Evolutionary conservation across 345 rosid species (phyloP), one percentile per base, ranked within the genome.

Genomic region (Eucalyptus regnans): DNA sequence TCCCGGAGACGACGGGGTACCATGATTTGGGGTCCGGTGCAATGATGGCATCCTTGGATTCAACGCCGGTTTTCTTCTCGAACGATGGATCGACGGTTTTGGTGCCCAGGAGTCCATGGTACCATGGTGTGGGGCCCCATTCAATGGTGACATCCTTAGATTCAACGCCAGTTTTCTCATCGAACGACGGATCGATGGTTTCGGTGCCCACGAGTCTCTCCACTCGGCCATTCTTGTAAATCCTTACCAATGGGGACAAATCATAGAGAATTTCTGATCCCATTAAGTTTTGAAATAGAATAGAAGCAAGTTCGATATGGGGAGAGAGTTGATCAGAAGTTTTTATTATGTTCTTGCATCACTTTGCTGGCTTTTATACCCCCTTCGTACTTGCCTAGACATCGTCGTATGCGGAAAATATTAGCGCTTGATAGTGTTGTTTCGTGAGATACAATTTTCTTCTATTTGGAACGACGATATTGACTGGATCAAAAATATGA

Each of bases 171-270:
- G 80, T 76, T 13, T 64, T 9, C n/a, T 92, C 50, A 71, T 90
- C 89, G 41, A 86, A 27, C 22, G 89, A 86, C 14, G 93, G 31
- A 9, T 22, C 27, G 62, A 56, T 29, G 27, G 62, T 56, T 56
- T 56, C 29, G 27, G 88, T 43, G 64, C 92, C 94, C 4, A 79
- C 13, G 88, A 91, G 89, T 62, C 94, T 91, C 90, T 93, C 94
- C 5, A 92, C 86, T 0, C 88, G 90, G 4, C 94, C 62, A 56
- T 23, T 56, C 62, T 56, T 56, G 62, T 56, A 56, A 56, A 56
- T 56, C 62, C 62, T 56, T 66, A 92, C 44, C 79, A 80, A 17
- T 1, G 94, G 92, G 37, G 86, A 76, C n/a, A 41, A 86, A 79
- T 91, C 93, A 20, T 87, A 92, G 86, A 68, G 43, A 43, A 88